These are phyloP conservation scores for Aureobasidium mangrovei DNA, from an alignment of 2,329 filamentous ascomycete species.

Conservation along the genomic window DNA sequence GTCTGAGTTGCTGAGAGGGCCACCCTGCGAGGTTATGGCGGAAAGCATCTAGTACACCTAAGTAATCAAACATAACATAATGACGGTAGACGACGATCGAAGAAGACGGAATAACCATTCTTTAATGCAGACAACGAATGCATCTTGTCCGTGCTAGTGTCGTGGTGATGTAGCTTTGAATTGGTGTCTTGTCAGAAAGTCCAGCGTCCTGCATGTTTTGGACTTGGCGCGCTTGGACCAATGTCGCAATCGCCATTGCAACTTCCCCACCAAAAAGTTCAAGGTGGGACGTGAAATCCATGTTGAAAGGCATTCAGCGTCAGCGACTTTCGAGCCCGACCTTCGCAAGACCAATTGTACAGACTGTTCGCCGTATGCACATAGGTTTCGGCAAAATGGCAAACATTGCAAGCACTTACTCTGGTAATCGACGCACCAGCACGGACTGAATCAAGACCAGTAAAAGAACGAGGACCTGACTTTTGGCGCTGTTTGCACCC, in stretches of 20 bases:
- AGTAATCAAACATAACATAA: neutral
- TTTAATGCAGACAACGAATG: too few species aligned
- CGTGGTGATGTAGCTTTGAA: neutral
- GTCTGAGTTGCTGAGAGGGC: neutral
- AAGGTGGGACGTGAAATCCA: slow-evolving; percentile 6
- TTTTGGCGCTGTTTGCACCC: slow-evolving; percentile 1
- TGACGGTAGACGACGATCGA: neutral
- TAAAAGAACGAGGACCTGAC: slow-evolving; percentile 7
- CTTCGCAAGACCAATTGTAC: neutral
- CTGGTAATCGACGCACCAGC: slow-evolving; percentile 18
- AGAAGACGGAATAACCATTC: neutral
- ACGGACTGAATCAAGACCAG: neutral
- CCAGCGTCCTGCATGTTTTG: too few species aligned
- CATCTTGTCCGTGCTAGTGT: neutral
- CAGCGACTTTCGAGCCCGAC: neutral
- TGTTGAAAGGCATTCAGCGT: neutral
- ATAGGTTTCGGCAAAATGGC: slow-evolving; percentile 30
- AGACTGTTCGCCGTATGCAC: slow-evolving; percentile 19
- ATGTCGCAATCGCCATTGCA: neutral
- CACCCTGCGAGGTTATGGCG: too few species aligned
- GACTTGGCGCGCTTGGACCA: neutral
- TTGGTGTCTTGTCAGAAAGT: too few species aligned
- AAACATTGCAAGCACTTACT: slow-evolving; percentile 26
- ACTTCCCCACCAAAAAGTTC: slow-evolving; percentile 10
- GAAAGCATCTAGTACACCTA: neutral